Conservation (phyloP, 257 asterid species). For the Fraxinus quadrangulata region DNA sequence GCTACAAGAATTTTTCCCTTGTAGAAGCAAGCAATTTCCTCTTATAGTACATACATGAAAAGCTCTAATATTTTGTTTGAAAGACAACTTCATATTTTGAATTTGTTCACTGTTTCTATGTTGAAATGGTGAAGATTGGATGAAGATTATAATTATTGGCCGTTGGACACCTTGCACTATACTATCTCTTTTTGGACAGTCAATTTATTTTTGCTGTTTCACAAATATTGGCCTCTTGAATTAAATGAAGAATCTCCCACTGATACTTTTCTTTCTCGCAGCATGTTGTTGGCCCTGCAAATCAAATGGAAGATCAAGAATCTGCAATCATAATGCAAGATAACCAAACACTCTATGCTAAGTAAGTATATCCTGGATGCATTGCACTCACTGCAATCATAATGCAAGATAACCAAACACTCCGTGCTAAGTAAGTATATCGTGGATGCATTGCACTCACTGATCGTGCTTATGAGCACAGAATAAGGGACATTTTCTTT, state of each 20-base stretch:
- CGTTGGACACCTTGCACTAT: background rate
- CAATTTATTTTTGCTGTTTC: background rate
- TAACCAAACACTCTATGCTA: conserved; percentile 42
- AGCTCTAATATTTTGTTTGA: background rate
- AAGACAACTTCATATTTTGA: background rate
- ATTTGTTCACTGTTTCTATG: too few species aligned
- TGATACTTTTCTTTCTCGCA: conserved; percentile 35
- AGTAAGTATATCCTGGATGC: conserved; percentile 46
- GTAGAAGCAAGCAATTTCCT: background rate
- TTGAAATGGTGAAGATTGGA: too few species aligned
- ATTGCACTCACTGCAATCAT: conserved; percentile 6
- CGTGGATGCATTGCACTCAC: conserved; percentile 8
- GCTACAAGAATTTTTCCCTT: background rate
- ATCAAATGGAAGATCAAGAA: conserved; percentile 37
- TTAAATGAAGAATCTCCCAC: conserved; percentile 14
- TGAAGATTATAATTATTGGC: background rate
- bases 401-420: conserved; percentile 60
- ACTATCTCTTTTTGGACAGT: background rate
- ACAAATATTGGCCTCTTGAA: background rate
- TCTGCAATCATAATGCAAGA: conserved; percentile 48
- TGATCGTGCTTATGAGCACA: background rate
- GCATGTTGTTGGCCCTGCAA: conserved; percentile 41
- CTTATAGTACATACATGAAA: background rate
- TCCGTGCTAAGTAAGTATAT: conserved; percentile 59
- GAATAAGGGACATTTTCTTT: too few species aligned